These are phyloP conservation scores for Yamadazyma ubonensis DNA, from an alignment of 805 yeast species.

Conservation along the genomic window DNA sequence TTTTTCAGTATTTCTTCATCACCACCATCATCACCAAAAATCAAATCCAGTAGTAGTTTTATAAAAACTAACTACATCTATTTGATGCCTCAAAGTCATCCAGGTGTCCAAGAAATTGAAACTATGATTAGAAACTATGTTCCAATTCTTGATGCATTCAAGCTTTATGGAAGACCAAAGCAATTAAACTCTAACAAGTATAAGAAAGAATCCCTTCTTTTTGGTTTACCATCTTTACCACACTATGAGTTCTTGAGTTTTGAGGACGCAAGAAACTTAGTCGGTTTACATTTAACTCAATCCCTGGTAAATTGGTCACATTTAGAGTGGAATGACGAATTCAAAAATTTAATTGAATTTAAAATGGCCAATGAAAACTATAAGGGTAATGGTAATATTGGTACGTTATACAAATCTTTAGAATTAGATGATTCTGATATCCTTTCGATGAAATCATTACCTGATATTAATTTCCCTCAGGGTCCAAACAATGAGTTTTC, in stretches of 20 bases:
- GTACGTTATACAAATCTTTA: constrained; percentile 26
- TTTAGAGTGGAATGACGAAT: constrained; percentile 26
- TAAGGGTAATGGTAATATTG: constrained; percentile 38
- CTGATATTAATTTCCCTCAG: constrained; percentile 16
- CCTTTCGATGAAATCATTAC: constrained; percentile 14
- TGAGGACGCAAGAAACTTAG: constrained; percentile 27
- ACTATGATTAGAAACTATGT: constrained; percentile 69
- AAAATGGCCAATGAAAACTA: constrained; percentile 21
- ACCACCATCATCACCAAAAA: constrained; percentile 20
- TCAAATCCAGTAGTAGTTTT: constrained; percentile 16
- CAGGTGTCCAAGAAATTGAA: constrained; percentile 69
- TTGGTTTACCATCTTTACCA: constrained; percentile 75
- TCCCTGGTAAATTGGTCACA: constrained; percentile 27
- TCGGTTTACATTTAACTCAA: constrained; percentile 18
- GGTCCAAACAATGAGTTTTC: constrained; percentile 7
- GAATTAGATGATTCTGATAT: constrained; percentile 16
- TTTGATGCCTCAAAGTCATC: constrained; percentile 70
- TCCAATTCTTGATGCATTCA: constrained; percentile 69
- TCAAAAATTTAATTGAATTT: constrained; percentile 19
- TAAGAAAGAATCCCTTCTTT: constrained; percentile 63
- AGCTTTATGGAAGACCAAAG: constrained; percentile 71
- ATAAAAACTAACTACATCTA: constrained; percentile 46
- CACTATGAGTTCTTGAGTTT: constrained; percentile 54
- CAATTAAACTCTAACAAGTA: constrained; percentile 72
- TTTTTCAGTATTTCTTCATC: constrained; percentile 18